Base-by-base conservation (phyloP, 2,329 filamentous ascomycete species). In the Monosporascus sp. region DNA sequence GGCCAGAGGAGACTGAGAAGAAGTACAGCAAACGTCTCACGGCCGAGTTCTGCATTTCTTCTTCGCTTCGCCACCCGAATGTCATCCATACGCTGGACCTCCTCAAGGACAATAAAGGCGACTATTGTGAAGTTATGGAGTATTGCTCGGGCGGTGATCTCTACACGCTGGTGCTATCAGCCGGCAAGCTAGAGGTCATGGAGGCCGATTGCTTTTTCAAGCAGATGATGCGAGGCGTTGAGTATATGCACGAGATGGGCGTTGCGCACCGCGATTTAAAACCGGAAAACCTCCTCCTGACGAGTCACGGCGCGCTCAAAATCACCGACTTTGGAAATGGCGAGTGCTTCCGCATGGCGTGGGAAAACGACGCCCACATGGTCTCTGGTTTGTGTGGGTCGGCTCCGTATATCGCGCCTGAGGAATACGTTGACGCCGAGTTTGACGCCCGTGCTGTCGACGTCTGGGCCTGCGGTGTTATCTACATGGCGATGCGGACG, bases 401-500 rank as follows among this genome's bases (percentile, higher is more conserved):
- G 15, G 94, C 93, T 22, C 94, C 94, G 0, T 99, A 99, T 68
- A 99, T 99, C 61, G 90, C 94, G 1, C 94, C 94, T 0, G 94
- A 99, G 69, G 94, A 99, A 70, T 99, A 99, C 65, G 83, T 86
- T 2, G 92, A 96, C 67, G 91, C 87, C 69, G 94, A 99, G 68
- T 99, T 99, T 60, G 94, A 99, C 66, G 94, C 94, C 31, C 83
- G 94, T 53, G 93, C 94, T n/a, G 93, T 99, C 48, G 94, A 99
- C 65, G 88, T 97, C 15, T 99, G 94, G 94, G 94, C 94, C 24
- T 96, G 91, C 55, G 94, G 94, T 67, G 94, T 99, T 49, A 99
- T 99, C 55, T 99, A 99, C 75, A 99, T 99, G 94, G 94, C 94
- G 15, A 99, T 99, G 94, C 83, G 94, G 54, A 97, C 93, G 2